These are phyloP conservation scores for Neoarthrinium moseri DNA, from an alignment of 2,329 filamentous ascomycete species.

Conservation along the genomic window DNA sequence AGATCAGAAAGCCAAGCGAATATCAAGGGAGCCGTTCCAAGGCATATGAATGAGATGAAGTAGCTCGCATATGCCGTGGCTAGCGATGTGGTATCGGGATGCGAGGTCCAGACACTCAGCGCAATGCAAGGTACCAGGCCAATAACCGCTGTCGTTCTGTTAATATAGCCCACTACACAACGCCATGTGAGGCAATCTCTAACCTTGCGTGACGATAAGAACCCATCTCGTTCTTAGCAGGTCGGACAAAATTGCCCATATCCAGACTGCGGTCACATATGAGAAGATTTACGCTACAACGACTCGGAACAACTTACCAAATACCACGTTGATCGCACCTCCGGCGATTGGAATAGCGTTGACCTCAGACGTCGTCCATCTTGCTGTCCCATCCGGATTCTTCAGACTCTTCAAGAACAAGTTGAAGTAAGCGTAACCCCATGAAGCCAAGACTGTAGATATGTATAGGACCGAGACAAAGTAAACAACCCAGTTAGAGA, in stretches of 20 bases:
- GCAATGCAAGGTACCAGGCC: constrained; percentile 46
- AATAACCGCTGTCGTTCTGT: constrained; percentile 38
- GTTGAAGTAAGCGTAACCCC: constrained; percentile 45
- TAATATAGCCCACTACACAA: too few relatives aligned
- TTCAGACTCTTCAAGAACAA: constrained; percentile 39
- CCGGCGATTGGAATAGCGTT: constrained; percentile 49
- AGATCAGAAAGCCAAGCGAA: constrained; percentile 52
- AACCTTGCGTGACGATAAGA: constrained; percentile 45
- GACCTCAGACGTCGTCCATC: constrained; percentile 42
- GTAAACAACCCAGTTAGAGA: constrained; percentile 42
- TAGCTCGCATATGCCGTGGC: constrained; percentile 49
- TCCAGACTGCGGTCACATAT: constrained; percentile 38
- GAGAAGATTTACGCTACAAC: not conserved
- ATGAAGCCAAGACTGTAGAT: constrained; percentile 42
- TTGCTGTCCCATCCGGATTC: constrained; percentile 36
- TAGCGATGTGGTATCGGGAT: constrained; percentile 39
- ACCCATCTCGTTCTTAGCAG: constrained; percentile 47
- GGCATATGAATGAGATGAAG: constrained; percentile 45
- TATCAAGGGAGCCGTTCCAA: constrained; percentile 51
- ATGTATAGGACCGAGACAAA: constrained; percentile 44
- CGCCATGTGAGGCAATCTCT: too few relatives aligned
- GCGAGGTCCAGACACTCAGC: constrained; percentile 53
- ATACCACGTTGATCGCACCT: constrained; percentile 45
- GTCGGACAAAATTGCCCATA: constrained; percentile 53
- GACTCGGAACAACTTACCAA: constrained; percentile 21